Evolutionary conservation across 192 early-diverging fungal species (phyloP).

Genomic region (Borealophlyctis nickersoniae): DNA sequence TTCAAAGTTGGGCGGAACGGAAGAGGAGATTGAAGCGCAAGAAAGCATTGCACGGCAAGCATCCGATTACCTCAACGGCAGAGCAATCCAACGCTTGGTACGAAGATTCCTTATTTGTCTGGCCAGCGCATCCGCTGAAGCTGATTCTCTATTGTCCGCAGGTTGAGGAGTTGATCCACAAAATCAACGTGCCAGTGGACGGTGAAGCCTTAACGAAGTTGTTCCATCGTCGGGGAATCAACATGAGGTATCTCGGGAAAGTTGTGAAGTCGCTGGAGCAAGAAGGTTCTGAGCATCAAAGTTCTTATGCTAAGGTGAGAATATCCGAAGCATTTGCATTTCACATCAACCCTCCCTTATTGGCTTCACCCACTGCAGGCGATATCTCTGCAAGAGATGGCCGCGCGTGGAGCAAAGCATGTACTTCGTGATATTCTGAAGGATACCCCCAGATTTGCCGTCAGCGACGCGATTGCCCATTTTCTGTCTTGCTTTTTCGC

Average conservation of each 20-base stretch:
- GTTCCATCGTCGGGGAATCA: slow-evolving; percentile 93
- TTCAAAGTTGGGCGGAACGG: not conserved
- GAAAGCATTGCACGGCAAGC: slow-evolving; percentile 68
- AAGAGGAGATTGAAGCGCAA: slow-evolving; percentile 39
- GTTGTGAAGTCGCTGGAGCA: slow-evolving; percentile 65
- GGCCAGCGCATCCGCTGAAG: too few relatives aligned
- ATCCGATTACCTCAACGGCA: slow-evolving; percentile 72
- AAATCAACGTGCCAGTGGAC: slow-evolving; percentile 63
- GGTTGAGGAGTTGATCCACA: slow-evolving; percentile 33
- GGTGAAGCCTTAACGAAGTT: slow-evolving; percentile 70
- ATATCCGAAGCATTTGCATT: not conserved
- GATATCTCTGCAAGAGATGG: slow-evolving; percentile 83
- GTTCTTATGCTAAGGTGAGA: too few relatives aligned
- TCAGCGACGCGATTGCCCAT: slow-evolving; percentile 68
- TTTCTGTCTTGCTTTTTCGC: slow-evolving; percentile 81
- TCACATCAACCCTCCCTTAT: too few relatives aligned
- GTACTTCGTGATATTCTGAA: slow-evolving; percentile 70
- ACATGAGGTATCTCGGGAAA: slow-evolving; percentile 92
- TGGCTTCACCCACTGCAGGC: slow-evolving; percentile 42
- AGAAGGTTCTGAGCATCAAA: too few relatives aligned
- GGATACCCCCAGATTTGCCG: slow-evolving; percentile 51
- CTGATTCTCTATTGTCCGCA: too few relatives aligned
- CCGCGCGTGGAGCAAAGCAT: slow-evolving; percentile 79
- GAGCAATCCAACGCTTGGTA: slow-evolving; percentile 39
- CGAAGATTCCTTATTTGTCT: too few relatives aligned